Base-by-base conservation (phyloP, 805 yeast genomes). In the Metschnikowia vanudenii region DNA sequence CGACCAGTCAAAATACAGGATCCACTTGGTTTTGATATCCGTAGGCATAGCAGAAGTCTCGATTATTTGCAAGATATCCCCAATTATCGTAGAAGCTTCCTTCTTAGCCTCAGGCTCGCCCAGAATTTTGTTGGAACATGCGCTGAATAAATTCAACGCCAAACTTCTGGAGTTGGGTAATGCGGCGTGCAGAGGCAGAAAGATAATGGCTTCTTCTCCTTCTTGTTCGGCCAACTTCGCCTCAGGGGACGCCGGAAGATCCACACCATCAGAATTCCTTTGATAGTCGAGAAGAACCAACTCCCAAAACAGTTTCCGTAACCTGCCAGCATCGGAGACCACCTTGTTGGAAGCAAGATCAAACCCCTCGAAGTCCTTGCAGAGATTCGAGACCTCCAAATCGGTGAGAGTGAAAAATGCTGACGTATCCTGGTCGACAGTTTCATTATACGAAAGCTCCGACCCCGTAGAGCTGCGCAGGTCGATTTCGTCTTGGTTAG, bases 251-350 rank as follows among this genome's bases (percentile, higher is more conserved):
- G 5, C 4, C 3, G 28, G 17, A 8, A 5, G 29, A 16, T 36
- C 38, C 17, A 14, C 28, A 12, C 5, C 4, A 13, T 37, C 40
- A 7, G n/a, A 16, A 29, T 24, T 41, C 4, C 16, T 36, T 11
- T 41, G 37, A 43, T 62, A 60, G 22, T 65, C 61, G 13, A 51
- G 38, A 43, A 60, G 62, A 13, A 69, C 61, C 29, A 66, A 47
- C 22, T 55, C 52, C 72, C 73, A 70, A 14, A 66, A 49, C n/a
- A 50, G 41, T 11, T 56, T 57, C 35, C 73, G 57, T 20, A 68
- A 49, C 48, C 62, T 62, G 28, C 41, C 49, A 2, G 71, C 55
- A 44, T 67, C 69, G 6, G 57, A 53, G 4, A 31, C 19, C 11
- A 18, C 5, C 22, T 28, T 37, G 8, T 24, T 39, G 11, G 60